Evolutionary conservation across 192 early-diverging fungal genomes (phyloP), one percentile per base, ranked within the genome.

Genomic region (Linnemannia zychae): DNA sequence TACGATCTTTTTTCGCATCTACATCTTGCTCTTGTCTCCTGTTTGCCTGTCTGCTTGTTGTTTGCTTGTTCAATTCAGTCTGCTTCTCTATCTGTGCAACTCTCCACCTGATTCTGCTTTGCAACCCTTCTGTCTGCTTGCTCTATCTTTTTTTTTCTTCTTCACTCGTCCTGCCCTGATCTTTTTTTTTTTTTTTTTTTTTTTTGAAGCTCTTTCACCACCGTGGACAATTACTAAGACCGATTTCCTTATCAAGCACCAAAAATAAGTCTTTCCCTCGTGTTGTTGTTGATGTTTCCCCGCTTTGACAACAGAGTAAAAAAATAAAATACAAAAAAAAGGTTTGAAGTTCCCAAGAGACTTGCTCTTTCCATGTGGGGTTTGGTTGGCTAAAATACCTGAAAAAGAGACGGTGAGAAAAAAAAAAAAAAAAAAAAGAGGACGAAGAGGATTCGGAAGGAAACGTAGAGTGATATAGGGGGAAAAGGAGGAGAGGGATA

Each of bases 281-380:
- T 63, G 57, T 63, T 63, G 57, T 60, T 60, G 53, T 57, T 57
- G 52, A 24, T 57, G 22, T 31, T 60, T 31, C 53, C 57, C 57
- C 57, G 57, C 57, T 33, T 63, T 63, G 57, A 63, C 57, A 28
- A 3, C 57, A 63, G 28, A 63, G 31, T 28, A 60, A 13, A 31
- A n/a, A 53, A 53, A 53, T 7, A n/a, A n/a, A n/a, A n/a, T n/a
- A n/a, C n/a, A n/a, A n/a, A 60, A 60, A 63, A 44, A 44, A 44
- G 40, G 40, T 44, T 44, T 44, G 40, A 63, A 28, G 7, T 63
- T 63, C 57, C 57, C 57, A 63, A 63, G 57, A 31, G 12, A 7
- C 12, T 63, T 63, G 57, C 57, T 63, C 57, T 31, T 15, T 63
- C n/a, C 57, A 63, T 63, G 57, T 63, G 57, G 57, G 57, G 57